Evolutionary conservation across 2,329 filamentous ascomycete genomes (phyloP), one percentile per base, ranked within the genome.

Genomic region (Hymenoscyphus occultus): DNA sequence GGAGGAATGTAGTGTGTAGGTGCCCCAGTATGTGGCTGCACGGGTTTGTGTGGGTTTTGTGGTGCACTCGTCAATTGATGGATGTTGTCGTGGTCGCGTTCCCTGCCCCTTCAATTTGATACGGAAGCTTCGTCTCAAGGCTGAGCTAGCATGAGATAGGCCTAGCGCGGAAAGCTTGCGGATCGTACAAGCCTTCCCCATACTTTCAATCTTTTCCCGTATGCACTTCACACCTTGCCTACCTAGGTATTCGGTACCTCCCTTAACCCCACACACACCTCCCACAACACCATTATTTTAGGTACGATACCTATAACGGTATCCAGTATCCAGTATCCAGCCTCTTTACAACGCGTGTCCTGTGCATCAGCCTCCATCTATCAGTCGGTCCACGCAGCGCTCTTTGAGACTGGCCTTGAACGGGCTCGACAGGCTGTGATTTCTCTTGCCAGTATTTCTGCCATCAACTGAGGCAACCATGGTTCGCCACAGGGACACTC

Each of bases 401-500:
- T 19, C 48, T 54, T 28, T 22, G 9, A 54, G 22, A 54, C 48
- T 54, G 9, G 10, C 19, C 10, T 10, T 28, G 2, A 22, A 54
- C 48, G 48, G 48, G 48, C 48, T 13, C 48, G 48, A 51, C n/a
- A n/a, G 19, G 48, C 48, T 13, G 12, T 19, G 19, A 22, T 12
- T 9, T 12, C 19, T 22, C 63, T 66, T 65, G 67, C 67, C 70
- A 74, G 71, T 82, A 81, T 79, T 81, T 82, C 78, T 81, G 70
- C 72, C 73, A 69, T 71, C 68, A 64, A 71, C 62, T 72, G 69
- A 71, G 71, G 78, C 79, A 71, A 80, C 80, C 78, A 85, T 85
- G 83, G 82, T 82, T 81, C 82, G 83, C 78, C 82, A 82, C 78
- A 83, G 82, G 81, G 83, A 85, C 78, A 81, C 82, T 82, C 84